Evolutionary conservation across 2,329 filamentous ascomycete genomes (phyloP), one percentile per base, ranked within the genome.

Genomic region (Fusarium protoensiforme): DNA sequence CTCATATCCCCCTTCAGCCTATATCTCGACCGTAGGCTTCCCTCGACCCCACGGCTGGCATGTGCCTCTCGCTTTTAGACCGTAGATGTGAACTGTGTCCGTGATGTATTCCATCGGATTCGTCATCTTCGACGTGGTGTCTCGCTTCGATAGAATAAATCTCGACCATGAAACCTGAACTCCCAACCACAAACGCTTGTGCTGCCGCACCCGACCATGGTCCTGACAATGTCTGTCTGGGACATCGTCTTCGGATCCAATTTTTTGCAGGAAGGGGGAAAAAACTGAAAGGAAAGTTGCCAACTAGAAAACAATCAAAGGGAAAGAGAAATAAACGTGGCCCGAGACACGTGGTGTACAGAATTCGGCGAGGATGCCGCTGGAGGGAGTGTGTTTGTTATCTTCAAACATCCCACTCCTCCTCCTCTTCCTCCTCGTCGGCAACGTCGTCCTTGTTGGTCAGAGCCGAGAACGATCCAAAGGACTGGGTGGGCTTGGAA

Each of bases 401-500:
- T 33, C 33, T 24, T 72, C 81, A 88, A 63, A 89, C 87, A 61
- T 88, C 87, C 87, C 87, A 89, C 77, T 89, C 87, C 69, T 84
- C 82, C 72, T 86, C 83, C 66, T 83, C 80, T 51, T 85, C 81
- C 14, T 80, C 83, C 14, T 84, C 83, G 18, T 84, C 83, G 41
- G 80, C 80, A 41, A 77, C 76, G 39, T 83, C 82, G 43, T 85
- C 82, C 66, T 83, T 82, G 64, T 81, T 80, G 72, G 81, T 84
- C 67, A 89, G 80, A 5, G 87, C 86, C 24, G 86, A 87, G 80
- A 88, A 89, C 7, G 87, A 85, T 39, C 84, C 83, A 69, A 86
- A 84, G 48, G 78, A 79, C 72, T 83, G 78, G 14, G 82, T 75
- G 31, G 81, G 71, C 75, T 82, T 84, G 33, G 79, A 69, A 31